These are phyloP conservation scores for Pichia sp. DNA, from an alignment of 1,139 yeast species.

Conservation along the genomic window DNA sequence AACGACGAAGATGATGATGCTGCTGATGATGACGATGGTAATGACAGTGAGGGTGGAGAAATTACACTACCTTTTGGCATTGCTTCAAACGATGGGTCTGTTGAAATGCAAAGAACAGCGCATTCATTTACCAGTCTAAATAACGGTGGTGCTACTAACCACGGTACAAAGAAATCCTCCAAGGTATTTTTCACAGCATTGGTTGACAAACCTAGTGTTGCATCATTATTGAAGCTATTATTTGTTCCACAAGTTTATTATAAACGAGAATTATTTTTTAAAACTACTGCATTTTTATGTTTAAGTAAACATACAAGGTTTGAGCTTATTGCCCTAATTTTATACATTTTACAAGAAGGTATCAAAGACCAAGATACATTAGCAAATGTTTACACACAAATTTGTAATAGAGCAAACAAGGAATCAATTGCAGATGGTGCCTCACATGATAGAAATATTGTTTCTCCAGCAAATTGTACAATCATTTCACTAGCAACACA, in stretches of 20 bases:
- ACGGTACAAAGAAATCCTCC: constrained; percentile 25
- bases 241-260: constrained; percentile 67
- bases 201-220: constrained; percentile 70
- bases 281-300: constrained; percentile 62
- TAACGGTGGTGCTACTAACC: not conserved
- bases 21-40: constrained; percentile 28
- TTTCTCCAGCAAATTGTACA: constrained; percentile 52
- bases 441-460: not conserved
- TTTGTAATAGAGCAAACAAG: constrained; percentile 36
- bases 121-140: not conserved
- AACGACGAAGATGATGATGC: constrained; percentile 28
- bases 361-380: constrained; percentile 52
- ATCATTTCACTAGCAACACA: constrained; percentile 72
- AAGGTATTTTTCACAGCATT: constrained; percentile 55
- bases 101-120: constrained; percentile 14
- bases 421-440: not conserved
- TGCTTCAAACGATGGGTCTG: constrained; percentile 15
- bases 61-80: not conserved
- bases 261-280: constrained; percentile 62
- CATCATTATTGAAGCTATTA: constrained; percentile 62
- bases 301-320: constrained; percentile 71
- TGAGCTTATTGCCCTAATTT: constrained; percentile 65
- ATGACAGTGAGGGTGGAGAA: constrained; percentile 21
- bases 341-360: constrained; percentile 73
- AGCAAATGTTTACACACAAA: constrained; percentile 58